Percentiles rank a stretch among this genome's conserved stretches.
phyloP scores from a whole-genome alignment of 169 alveolate genomes.

The Cryptosporidium baileyi region DNA sequence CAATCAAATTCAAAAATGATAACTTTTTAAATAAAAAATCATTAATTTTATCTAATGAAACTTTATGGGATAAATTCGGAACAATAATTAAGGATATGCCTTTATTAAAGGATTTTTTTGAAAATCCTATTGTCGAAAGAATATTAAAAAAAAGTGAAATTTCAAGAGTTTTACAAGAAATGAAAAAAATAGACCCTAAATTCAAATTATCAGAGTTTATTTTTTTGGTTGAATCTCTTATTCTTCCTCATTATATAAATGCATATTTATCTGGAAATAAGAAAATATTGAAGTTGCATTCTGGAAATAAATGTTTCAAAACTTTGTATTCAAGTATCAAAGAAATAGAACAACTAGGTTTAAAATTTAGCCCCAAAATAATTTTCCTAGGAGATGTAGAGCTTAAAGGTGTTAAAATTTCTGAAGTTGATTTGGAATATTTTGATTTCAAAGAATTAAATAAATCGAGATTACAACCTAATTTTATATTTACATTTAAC shows the following conservation, averaged over 20 bases:
- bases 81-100: slow-evolving; percentile 87
- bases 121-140: slow-evolving; percentile 82
- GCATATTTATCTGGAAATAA: slow-evolving; percentile 85
- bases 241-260: slow-evolving; percentile 86
- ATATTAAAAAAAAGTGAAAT: slow-evolving; percentile 86
- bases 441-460: slow-evolving; percentile 1
- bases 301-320: slow-evolving; percentile 85
- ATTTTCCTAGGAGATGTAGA: slow-evolving; percentile 84
- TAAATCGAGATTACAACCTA: slow-evolving; percentile 80
- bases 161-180: slow-evolving; percentile 85
- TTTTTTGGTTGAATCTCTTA: slow-evolving; percentile 83
- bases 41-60: slow-evolving; percentile 77
- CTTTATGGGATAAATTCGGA: slow-evolving; percentile 87
- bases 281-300: slow-evolving; percentile 80
- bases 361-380: slow-evolving; percentile 82
- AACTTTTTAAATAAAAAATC: slow-evolving; percentile 70
- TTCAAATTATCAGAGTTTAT: slow-evolving; percentile 84
- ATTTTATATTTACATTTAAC: slow-evolving; percentile 86
- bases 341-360: slow-evolving; percentile 80
- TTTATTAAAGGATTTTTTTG: slow-evolving; percentile 84
- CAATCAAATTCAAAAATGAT: no score
- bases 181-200: slow-evolving; percentile 85
- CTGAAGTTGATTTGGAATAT: neutral
- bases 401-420: slow-evolving; percentile 79
- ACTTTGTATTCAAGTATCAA: slow-evolving; percentile 80